Evolutionary conservation across 805 yeast species (phyloP).

Genomic region (Sporopachydermia quercuum): DNA sequence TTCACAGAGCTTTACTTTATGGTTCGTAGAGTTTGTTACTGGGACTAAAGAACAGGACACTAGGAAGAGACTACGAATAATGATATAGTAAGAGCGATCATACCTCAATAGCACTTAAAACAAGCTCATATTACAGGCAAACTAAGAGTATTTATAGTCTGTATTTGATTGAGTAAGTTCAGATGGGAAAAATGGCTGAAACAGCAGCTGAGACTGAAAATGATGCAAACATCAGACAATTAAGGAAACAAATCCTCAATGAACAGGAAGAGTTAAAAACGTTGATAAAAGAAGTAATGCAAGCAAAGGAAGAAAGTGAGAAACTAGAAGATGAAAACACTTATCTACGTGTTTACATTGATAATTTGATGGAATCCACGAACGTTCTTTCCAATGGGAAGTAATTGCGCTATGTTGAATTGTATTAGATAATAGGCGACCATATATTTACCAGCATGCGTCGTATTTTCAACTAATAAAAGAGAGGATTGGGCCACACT

Average conservation of each 20-base stretch:
- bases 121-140: no score
- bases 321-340: background rate
- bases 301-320: background rate
- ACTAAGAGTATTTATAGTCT: no score
- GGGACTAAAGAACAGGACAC: no score
- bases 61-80: no score
- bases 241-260: background rate
- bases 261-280: background rate
- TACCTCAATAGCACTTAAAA: no score
- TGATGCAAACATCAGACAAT: background rate
- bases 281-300: background rate
- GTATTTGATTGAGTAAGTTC: conserved; percentile 4
- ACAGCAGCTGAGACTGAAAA: no score
- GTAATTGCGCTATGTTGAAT: background rate
- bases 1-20: no score
- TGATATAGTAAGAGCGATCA: no score
- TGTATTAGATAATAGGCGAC: background rate
- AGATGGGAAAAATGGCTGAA: conserved; percentile 6
- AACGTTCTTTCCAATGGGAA: background rate
- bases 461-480: no score
- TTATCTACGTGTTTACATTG: background rate
- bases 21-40: no score
- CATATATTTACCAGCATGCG: no score
- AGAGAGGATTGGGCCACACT: no score
- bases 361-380: background rate